These are phyloP conservation scores for Penicillium sp. DNA, from an alignment of 2,329 filamentous ascomycete genomes.

Conservation along the genomic window DNA sequence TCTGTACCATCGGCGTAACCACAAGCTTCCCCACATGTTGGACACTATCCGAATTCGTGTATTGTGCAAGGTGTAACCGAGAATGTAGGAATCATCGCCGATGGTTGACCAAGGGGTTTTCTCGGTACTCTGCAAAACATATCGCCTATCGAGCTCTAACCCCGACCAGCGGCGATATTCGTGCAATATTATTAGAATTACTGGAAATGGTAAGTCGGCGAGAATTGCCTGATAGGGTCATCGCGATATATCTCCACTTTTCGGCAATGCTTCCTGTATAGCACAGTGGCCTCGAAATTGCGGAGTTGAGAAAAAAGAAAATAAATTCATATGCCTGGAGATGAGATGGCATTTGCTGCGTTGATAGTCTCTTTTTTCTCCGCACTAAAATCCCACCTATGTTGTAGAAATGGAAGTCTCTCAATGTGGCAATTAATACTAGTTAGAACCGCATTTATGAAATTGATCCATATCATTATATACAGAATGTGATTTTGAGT, in stretches of 20 bases:
- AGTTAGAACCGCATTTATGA: too few relatives aligned
- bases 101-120: neutral
- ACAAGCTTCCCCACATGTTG: neutral
- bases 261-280: neutral
- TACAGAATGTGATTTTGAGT: neutral
- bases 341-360: neutral
- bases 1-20: neutral
- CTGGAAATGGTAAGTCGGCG: neutral
- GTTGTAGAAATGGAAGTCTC: too few relatives aligned
- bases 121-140: neutral
- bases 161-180: neutral
- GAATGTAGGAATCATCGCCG: too few relatives aligned
- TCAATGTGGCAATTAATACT: too few relatives aligned
- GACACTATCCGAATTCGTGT: neutral
- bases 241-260: neutral
- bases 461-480: neutral
- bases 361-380: too few relatives aligned
- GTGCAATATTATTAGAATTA: neutral
- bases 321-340: neutral
- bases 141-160: neutral
- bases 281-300: neutral
- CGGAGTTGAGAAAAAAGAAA: neutral
- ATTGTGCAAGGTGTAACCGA: neutral
- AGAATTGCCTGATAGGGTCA: neutral
- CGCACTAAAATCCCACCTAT: too few relatives aligned